These are phyloP conservation scores for Raphanus raphanistrum DNA, from an alignment of 345 rosid genomes.

Conservation along the genomic window DNA sequence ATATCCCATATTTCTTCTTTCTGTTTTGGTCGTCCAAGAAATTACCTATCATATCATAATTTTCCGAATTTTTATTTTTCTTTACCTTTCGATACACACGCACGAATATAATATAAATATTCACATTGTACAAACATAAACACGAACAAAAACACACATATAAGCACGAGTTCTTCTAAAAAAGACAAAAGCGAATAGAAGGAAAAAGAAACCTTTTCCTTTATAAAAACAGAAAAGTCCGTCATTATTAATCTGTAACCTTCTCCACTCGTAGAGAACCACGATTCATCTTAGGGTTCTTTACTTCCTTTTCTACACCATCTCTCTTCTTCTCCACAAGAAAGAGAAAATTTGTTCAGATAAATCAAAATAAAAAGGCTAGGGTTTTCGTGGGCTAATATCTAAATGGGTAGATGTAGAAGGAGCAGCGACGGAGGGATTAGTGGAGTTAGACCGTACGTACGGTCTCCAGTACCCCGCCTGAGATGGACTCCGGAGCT, in stretches of 20 bases:
- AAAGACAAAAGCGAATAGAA: constrained; percentile 25
- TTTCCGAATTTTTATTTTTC: neutral
- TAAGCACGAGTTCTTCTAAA: constrained; percentile 33
- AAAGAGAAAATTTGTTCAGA: neutral
- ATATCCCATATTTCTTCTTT: constrained; percentile 5
- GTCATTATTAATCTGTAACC: constrained; percentile 24
- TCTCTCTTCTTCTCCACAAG: neutral
- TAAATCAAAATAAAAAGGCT: neutral
- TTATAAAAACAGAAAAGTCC: constrained; percentile 27
- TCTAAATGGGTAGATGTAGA: constrained; percentile 66
- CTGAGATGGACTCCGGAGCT: constrained; percentile 98
- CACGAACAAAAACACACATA: neutral
- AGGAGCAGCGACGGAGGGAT: constrained; percentile 54
- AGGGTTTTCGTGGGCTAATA: constrained; percentile 20
- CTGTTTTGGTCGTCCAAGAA: constrained; percentile 16
- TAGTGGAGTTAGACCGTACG: constrained; percentile 68
- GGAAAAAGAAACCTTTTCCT: constrained; percentile 17
- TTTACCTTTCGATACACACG: neutral
- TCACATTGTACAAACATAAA: neutral
- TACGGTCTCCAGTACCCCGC: constrained; percentile 90
- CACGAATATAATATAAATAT: neutral
- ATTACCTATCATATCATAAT: constrained; percentile 19
- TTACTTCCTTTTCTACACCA: neutral
- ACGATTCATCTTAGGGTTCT: neutral
- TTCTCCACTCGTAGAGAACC: constrained; percentile 3